Conservation (phyloP, 768 basidiomycete species). For the Rhodotorula paludigena region DNA sequence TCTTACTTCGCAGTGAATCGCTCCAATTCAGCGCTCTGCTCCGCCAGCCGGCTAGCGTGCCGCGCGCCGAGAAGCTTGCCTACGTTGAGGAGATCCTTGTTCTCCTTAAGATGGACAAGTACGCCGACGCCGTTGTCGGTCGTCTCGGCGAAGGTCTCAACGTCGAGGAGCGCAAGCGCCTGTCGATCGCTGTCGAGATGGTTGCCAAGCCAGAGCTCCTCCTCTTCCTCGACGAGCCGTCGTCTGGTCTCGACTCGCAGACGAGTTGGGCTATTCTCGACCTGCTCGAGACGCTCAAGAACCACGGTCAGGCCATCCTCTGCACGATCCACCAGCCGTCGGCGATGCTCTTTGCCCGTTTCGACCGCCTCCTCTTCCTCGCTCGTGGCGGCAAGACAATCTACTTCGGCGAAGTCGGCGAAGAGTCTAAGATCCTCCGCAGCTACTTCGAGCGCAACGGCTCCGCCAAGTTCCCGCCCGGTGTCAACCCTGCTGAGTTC, state of each 20-base stretch:
- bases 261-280: slow-evolving; percentile 51
- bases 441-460: slow-evolving; percentile 13
- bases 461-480: slow-evolving; percentile 39
- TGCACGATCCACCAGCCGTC: slow-evolving; percentile 52
- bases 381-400: slow-evolving; percentile 79
- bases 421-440: slow-evolving; percentile 56
- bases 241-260: slow-evolving; percentile 50
- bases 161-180: slow-evolving; percentile 57
- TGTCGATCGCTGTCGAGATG: slow-evolving; percentile 73
- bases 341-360: slow-evolving; percentile 75
- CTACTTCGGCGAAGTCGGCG: slow-evolving; percentile 59
- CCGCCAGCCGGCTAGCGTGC: slow-evolving; percentile 47
- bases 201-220: slow-evolving; percentile 58
- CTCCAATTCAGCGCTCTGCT: slow-evolving; percentile 49
- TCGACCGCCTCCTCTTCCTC: slow-evolving; percentile 57
- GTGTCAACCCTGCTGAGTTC: slow-evolving; percentile 71
- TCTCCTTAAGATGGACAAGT: slow-evolving; percentile 49
- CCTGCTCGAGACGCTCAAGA: slow-evolving; percentile 51
- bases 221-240: slow-evolving; percentile 52
- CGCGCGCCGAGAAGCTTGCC: slow-evolving; percentile 47
- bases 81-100: slow-evolving; percentile 51
- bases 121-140: slow-evolving; percentile 52
- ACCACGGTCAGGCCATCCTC: slow-evolving; percentile 50
- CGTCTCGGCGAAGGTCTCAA: slow-evolving; percentile 50
- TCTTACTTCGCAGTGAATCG: slow-evolving; percentile 45